Evolutionary conservation across 495 filamentous ascomycete species (phyloP), one percentile per base, ranked within the genome.

Genomic region (Aspergillus avenaceus): DNA sequence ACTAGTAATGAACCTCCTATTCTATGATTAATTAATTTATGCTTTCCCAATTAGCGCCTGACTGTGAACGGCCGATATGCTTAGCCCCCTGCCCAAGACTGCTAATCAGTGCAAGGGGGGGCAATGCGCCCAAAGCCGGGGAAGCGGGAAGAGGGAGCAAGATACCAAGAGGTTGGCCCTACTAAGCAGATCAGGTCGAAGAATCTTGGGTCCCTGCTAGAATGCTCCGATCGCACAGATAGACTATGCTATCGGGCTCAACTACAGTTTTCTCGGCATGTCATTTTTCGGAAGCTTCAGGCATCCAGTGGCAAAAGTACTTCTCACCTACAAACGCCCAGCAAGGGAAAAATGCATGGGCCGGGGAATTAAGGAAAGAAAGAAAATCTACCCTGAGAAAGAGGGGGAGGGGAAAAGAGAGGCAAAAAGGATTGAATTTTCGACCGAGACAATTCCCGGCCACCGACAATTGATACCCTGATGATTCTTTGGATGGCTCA

Each of bases 201-300:
- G 36, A 31, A 43, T 41, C 29, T 34, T 21, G 23, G 12, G 18
- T 19, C 24, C 19, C 26, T 43, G 6, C 37, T 50, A 34, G 42
- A 46, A 50, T 50, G 43, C 36, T 14, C 47, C 4, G 34, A 45
- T 42, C 24, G 32, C 23, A 49, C n/a, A 14, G 29, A 25, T 28
- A 31, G 12, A 19, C 31, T 18, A 29, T 44, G 9, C 45, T 36
- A 11, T 48, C 37, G 45, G n/a, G 45, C 38, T 43, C 41, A 24
- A 14, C 26, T 40, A 37, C 29, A 18, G 28, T 14, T 26, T 21
- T 25, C 41, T 42, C 53, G 53, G 47, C 34, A 47, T 55, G 47
- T 55, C 53, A 50, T 41, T 50, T 50, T 55, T 55, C 47, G 53
- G 53, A 55, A 55, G 42, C 45, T 43, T 44, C 45, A 26, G 26